A percentile compares a stretch with the other conserved stretches of the same genome.
phyloP scores from a whole-genome alignment of 257 asterid genomes.

The Haberlea rhodopensis region DNA sequence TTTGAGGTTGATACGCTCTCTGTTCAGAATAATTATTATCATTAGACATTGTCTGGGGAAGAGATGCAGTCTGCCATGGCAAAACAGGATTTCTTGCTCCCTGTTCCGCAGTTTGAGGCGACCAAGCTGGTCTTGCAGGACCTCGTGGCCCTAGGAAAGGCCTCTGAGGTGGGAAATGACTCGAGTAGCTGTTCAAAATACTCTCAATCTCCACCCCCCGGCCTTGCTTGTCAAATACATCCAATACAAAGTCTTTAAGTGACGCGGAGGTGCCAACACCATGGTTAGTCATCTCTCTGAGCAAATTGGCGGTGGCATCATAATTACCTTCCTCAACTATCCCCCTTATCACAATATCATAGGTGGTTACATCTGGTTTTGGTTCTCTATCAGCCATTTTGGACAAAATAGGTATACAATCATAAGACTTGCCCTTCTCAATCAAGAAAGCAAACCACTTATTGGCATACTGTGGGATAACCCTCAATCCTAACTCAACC shows the following conservation, averaged over 20 bases:
- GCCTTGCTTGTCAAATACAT: conserved; percentile 55
- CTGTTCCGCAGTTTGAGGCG: conserved; percentile 31
- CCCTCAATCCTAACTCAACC: conserved; percentile 78
- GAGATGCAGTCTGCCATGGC: conserved; percentile 33
- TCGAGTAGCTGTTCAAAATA: conserved; percentile 37
- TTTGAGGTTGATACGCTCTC: conserved; percentile 20
- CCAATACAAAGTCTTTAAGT: conserved; percentile 53
- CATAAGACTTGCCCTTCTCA: conserved; percentile 57
- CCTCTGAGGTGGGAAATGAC: conserved; percentile 33
- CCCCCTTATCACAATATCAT: conserved; percentile 66
- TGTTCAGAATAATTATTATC: conserved; percentile 24
- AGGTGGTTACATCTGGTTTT: conserved; percentile 75
- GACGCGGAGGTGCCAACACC: conserved; percentile 54
- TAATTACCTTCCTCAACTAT: conserved; percentile 47
- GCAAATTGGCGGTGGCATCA: conserved; percentile 44
- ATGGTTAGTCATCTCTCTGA: conserved; percentile 50
- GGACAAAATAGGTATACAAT: conserved; percentile 62
- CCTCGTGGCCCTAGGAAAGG: conserved; percentile 28
- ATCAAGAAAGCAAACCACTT: conserved; percentile 73
- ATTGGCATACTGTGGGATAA: conserved; percentile 70
- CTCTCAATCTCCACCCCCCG: conserved; percentile 53
- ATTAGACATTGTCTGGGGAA: conserved; percentile 21
- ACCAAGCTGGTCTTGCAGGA: conserved; percentile 30
- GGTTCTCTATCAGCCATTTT: conserved; percentile 77
- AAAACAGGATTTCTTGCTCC: conserved; percentile 28